Percentiles rank a stretch among this genome's conserved stretches.
phyloP scores from a whole-genome alignment of 2,329 filamentous ascomycete genomes.

The Colletotrichum agaves region DNA sequence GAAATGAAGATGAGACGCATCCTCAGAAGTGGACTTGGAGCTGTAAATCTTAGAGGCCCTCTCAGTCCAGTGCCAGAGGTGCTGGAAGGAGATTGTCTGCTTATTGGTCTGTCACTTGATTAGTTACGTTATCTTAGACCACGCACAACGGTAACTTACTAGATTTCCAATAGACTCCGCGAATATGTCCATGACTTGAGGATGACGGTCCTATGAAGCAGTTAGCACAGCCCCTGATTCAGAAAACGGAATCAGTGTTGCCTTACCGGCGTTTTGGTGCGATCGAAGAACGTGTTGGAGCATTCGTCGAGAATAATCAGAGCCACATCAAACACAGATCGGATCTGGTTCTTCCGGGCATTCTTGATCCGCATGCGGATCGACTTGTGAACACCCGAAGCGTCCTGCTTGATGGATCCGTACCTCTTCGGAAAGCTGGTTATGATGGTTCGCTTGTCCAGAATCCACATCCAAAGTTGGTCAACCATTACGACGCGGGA shows the following conservation, averaged over 20 bases:
- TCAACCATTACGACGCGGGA: conserved; percentile 54
- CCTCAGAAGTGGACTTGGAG: conserved; percentile 30
- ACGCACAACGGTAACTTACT: conserved; percentile 43
- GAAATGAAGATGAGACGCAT: conserved; percentile 43
- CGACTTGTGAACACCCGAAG: conserved; percentile 53
- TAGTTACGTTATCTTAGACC: background rate
- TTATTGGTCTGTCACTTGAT: conserved; percentile 45
- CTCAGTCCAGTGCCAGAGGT: conserved; percentile 45
- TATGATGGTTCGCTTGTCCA: conserved; percentile 50
- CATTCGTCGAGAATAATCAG: conserved; percentile 56
- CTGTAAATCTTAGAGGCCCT: conserved; percentile 40
- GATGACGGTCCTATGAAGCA: conserved; percentile 41
- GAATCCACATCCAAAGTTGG: conserved; percentile 56
- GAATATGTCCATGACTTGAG: conserved; percentile 55
- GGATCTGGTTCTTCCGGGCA: conserved; percentile 43
- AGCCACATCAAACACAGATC: conserved; percentile 54
- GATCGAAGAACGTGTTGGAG: conserved; percentile 53
- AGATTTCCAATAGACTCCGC: conserved; percentile 53
- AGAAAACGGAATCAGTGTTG: background rate
- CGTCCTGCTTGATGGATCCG: conserved; percentile 52
- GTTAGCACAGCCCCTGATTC: background rate
- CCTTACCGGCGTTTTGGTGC: conserved; percentile 42
- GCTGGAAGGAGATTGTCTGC: conserved; percentile 51
- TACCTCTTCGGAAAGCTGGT: conserved; percentile 56
- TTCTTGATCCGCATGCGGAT: conserved; percentile 48